Base-by-base conservation (phyloP, 2,329 filamentous ascomycete genomes). In the Exophiala bonariae region DNA sequence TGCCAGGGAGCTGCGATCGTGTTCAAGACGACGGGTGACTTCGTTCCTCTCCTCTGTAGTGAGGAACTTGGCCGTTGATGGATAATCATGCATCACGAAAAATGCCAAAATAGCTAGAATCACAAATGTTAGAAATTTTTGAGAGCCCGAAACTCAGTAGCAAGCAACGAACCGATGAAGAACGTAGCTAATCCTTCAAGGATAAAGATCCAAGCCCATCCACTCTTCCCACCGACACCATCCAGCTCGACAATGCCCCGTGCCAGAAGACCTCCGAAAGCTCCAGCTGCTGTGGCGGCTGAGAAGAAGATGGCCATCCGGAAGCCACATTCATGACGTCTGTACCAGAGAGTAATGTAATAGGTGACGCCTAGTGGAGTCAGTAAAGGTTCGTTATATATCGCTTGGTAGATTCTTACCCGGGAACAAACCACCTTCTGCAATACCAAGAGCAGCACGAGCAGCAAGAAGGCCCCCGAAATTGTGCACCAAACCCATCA, bases 41-140 rank as follows among this genome's bases (percentile, higher is more conserved):
- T 53, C 50, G 3, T 49, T 31, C 47, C 70, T 69, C 50, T 81
- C 77, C 3, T 69, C 65, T 0, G 53, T 49, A 3, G 62, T 69
- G 7, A 81, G 61, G 70, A 73, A 78, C 3, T 59, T 61, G 0
- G 69, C 70, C 2, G 71, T 69, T 48, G 77, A 73, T 0, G 75
- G 75, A 41, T 75, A 78, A 51, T 78, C 74, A 1, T 75, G 73
- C 4, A 78, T 59, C 22, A 70, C 61, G 31, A 76, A 71, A 61
- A 65, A 77, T 3, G 77, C 70, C 4, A 70, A 36, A 10, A 73
- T 42, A 0, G 68, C 63, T 2, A 20, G 14, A 19, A 26, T 26
- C 16, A 17, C 14, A 3, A 16, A 19, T 34, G 32, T 34, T n/a
- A 34, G n/a, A 6, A 34, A 34, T 14, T 34, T 14, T n/a, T 16